These are phyloP conservation scores for Colletotrichum musae DNA, from an alignment of 2,329 filamentous ascomycete genomes.

Conservation along the genomic window DNA sequence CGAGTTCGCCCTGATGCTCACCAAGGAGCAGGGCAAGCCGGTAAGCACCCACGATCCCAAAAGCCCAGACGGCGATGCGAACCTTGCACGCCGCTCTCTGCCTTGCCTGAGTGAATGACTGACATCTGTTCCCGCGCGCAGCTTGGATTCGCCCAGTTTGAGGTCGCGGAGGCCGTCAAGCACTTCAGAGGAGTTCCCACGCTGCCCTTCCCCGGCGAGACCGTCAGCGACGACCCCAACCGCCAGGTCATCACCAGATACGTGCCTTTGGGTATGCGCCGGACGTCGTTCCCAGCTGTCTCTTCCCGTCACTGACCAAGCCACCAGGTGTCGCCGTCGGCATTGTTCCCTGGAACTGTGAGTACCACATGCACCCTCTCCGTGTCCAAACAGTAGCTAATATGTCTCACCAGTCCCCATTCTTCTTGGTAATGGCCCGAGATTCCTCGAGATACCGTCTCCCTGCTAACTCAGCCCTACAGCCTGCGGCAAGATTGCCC, in stretches of 20 bases:
- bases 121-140: neutral
- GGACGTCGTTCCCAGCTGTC: slow-evolving; percentile 39
- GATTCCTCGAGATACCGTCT: neutral
- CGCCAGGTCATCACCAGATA: slow-evolving; percentile 49
- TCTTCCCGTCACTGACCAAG: neutral
- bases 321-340: slow-evolving; percentile 50
- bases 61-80: neutral
- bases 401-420: slow-evolving; percentile 27
- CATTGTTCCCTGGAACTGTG: slow-evolving; percentile 71
- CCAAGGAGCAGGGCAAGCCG: slow-evolving; percentile 45
- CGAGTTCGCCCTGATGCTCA: slow-evolving; percentile 39
- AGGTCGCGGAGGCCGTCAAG: slow-evolving; percentile 32
- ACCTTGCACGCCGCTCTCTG: neutral
- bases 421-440: slow-evolving; percentile 22
- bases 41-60: slow-evolving; percentile 22
- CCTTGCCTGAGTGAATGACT: slow-evolving; percentile 2
- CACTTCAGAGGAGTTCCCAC: slow-evolving; percentile 30
- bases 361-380: slow-evolving; percentile 47
- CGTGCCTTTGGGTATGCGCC: slow-evolving; percentile 51
- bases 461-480: neutral
- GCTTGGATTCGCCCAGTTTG: slow-evolving; percentile 31
- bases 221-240: slow-evolving; percentile 46
- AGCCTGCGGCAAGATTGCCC: slow-evolving; percentile 68
- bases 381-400: neutral
- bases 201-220: slow-evolving; percentile 37